Evolutionary conservation across 768 basidiomycete species (phyloP).

Genomic region (Suillus lakei): DNA sequence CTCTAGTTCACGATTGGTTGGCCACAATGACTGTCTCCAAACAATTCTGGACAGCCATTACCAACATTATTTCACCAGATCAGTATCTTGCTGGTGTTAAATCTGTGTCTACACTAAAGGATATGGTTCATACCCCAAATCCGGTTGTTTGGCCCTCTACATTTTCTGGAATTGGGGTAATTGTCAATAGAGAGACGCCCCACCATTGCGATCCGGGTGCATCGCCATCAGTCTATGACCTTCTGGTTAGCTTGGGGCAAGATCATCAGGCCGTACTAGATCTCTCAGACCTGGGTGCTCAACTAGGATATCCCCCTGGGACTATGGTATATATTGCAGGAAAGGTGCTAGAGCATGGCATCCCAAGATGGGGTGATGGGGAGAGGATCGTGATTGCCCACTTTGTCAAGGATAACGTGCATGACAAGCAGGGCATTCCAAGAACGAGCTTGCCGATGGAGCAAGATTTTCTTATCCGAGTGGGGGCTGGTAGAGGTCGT

Average conservation of each 20-base stretch:
- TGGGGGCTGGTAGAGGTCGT: neutral
- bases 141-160: slow-evolving; percentile 3
- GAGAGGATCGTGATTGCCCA: slow-evolving; percentile 3
- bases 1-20: neutral
- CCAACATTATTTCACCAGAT: neutral
- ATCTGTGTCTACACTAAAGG: neutral
- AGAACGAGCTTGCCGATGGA: neutral
- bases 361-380: neutral
- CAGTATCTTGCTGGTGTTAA: neutral
- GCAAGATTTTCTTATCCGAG: neutral
- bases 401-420: slow-evolving; percentile 5
- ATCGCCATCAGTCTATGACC: neutral
- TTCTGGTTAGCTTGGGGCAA: slow-evolving; percentile 8
- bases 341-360: neutral
- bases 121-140: neutral
- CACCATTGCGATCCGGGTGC: neutral
- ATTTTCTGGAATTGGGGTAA: slow-evolving; percentile 10
- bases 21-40: neutral
- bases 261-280: neutral
- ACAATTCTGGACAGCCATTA: neutral
- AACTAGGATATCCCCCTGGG: slow-evolving; percentile 4
- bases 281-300: neutral
- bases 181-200: slow-evolving; percentile 7
- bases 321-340: slow-evolving; percentile 4
- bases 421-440: slow-evolving; percentile 1